Evolutionary conservation across 176 grass and related monocot species (phyloP), one percentile per base, ranked within the genome.

Genomic region (Oryza glumipatula): DNA sequence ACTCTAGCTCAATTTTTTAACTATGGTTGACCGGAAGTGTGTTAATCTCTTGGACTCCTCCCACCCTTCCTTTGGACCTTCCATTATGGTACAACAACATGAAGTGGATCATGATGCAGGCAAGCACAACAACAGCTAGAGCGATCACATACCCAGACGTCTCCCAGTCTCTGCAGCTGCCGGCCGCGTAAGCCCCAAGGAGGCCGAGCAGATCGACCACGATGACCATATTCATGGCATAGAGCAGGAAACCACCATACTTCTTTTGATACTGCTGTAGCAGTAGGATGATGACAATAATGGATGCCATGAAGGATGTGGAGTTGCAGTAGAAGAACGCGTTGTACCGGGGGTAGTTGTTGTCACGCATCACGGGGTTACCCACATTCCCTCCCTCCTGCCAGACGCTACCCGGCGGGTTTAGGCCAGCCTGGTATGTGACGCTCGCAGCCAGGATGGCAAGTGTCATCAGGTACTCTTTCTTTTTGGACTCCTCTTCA

Each of bases 251-350:
- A 6, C 5, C 36, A 38, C 5, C 16, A 13, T 7, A 6, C 0
- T 21, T 24, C 23, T 44, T 0, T 1, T 52, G 6, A 23, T 60
- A 65, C 44, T 2, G 11, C 26, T 2, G 19, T 4, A 81, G 79
- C 48, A 58, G 15, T 1, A 81, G 33, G 3, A 81, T 0, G 32
- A 81, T 70, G 13, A 71, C 67, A 9, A 81, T 14, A 24, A 81
- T 22, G 46, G 79, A 81, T 7, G 79, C 67, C 48, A 81, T 47
- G 0, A 81, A 81, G 32, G 79, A 81, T 1, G 33, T 56, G 8
- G 79, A 81, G 48, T 81, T 81, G 21, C 79, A 56, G 67, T 81
- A 81, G 79, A 70, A 71, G 79, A 81, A 81, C 35, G 32, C 79
- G 51, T 19, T 15, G 51, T 54, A 54, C 16, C 51, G 51, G 1